Evolutionary conservation across 2,329 filamentous ascomycete species (phyloP), one percentile per base, ranked within the genome.

Genomic region (Pyricularia sp.): DNA sequence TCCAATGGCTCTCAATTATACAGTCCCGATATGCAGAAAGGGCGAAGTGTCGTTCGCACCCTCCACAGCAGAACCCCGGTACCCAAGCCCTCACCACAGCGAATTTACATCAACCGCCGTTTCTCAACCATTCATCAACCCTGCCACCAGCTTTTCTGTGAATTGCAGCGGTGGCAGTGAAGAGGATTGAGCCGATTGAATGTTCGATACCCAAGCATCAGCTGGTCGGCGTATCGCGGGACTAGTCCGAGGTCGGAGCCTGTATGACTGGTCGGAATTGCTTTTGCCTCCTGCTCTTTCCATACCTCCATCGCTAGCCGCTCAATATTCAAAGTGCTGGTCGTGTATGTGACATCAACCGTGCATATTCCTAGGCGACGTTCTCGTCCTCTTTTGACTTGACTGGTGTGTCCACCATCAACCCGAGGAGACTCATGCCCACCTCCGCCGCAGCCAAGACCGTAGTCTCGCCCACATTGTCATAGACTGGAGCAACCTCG

Each of bases 401-500:
- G 23, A 68, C 66, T 7, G 66, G 66, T 3, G 66, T 68, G n/a
- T 68, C 66, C 50, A 68, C 66, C 66, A 68, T 68, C 42, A 68
- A 55, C 66, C 50, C 61, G 23, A 68, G 42, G 23, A 68, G 66
- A 31, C 66, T 68, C 50, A 68, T 55, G 26, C 66, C 66, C 28
- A 68, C 66, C 17, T 68, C 66, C 25, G 66, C 66, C 12, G 66
- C 66, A 36, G 66, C 66, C 14, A 68, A 28, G 17, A 63, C 66
- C 2, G 92, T 95, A 31, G 86, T 88, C 79, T 94, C 92, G 3
- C 86, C 90, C 12, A 81, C 81, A 25, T 89, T 89, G 79, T 94
- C 92, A 77, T 94, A 94, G 4, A 86, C 87, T 0, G 92, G 92
- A 1, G 89, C 86, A 6, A 94, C 91, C 79, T 94, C 92, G 3